Evolutionary conservation across 805 yeast species (phyloP).

Genomic region (Yamadazyma akitaensis): DNA sequence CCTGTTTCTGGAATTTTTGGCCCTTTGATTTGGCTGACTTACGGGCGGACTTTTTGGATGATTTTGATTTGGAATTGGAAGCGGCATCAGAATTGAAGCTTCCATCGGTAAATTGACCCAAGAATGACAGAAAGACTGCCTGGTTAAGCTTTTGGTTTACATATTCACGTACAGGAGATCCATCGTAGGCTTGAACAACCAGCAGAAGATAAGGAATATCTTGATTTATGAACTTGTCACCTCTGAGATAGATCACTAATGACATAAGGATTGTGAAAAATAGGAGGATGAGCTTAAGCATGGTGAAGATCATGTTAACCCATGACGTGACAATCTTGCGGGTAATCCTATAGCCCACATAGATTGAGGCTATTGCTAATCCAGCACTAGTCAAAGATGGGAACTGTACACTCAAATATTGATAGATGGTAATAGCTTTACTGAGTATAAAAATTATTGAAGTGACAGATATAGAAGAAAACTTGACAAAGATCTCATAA

Average conservation of each 20-base stretch:
- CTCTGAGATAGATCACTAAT: conserved; percentile 22
- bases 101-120: not conserved
- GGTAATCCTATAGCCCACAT: conserved; percentile 18
- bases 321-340: conserved; percentile 20
- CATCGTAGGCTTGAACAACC: conserved; percentile 5
- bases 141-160: conserved; percentile 5
- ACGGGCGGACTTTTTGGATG: not conserved
- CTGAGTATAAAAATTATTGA: conserved; percentile 14
- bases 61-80: not conserved
- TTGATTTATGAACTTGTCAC: conserved; percentile 18
- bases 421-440: conserved; percentile 12
- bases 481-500: conserved; percentile 12
- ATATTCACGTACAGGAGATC: conserved; percentile 4
- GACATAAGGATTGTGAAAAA: conserved; percentile 15
- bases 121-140: conserved; percentile 2
- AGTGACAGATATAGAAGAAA: conserved; percentile 10
- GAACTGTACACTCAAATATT: conserved; percentile 14
- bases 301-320: conserved; percentile 18
- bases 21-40: conserved; percentile 4
- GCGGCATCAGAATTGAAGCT: not conserved
- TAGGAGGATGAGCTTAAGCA: conserved; percentile 18
- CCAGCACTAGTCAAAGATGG: conserved; percentile 19
- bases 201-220: conserved; percentile 14
- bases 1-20: conserved; percentile 9
- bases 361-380: conserved; percentile 14